A percentile compares a stretch with the other conserved stretches of the same genome.
These are phyloP conservation scores for Camellia oleifera DNA, from an alignment of 179 eudicot species.

Conservation along the genomic window DNA sequence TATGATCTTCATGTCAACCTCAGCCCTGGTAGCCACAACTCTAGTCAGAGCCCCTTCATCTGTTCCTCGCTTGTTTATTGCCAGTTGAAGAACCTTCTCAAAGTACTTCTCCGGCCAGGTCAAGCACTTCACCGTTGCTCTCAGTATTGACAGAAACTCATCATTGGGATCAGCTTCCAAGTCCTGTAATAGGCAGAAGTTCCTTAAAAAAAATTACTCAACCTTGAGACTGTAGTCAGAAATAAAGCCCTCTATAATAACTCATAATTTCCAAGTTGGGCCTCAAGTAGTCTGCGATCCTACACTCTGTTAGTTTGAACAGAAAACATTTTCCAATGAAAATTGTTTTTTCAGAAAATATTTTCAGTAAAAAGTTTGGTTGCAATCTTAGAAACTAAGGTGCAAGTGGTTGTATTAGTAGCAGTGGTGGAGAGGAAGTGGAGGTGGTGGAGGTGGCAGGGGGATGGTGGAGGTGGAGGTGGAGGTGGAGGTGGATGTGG, in stretches of 20 bases:
- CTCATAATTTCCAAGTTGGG: no score
- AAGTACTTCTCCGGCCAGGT: slow-evolving; percentile 21
- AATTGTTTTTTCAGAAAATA: no score
- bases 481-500: no score
- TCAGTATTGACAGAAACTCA: slow-evolving; percentile 43
- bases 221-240: background rate
- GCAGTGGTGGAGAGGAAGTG: no score
- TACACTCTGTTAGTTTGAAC: no score
- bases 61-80: slow-evolving; percentile 49
- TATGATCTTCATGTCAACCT: slow-evolving; percentile 64
- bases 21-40: slow-evolving; percentile 73
- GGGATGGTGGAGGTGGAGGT: no score
- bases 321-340: no score
- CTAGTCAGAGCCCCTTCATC: slow-evolving; percentile 82
- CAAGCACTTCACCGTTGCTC: slow-evolving; percentile 26
- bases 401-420: no score
- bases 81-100: slow-evolving; percentile 15
- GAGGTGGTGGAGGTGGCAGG: no score
- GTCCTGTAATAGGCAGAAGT: slow-evolving; percentile 41
- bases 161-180: slow-evolving; percentile 64
- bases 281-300: no score
- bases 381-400: no score
- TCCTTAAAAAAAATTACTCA: background rate
- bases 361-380: no score
- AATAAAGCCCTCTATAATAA: background rate